Percentiles rank a stretch among this genome's conserved stretches.
Evolutionary conservation across 2,329 filamentous ascomycete genomes (phyloP).

Genomic region (Sclerotinia spermophila): DNA sequence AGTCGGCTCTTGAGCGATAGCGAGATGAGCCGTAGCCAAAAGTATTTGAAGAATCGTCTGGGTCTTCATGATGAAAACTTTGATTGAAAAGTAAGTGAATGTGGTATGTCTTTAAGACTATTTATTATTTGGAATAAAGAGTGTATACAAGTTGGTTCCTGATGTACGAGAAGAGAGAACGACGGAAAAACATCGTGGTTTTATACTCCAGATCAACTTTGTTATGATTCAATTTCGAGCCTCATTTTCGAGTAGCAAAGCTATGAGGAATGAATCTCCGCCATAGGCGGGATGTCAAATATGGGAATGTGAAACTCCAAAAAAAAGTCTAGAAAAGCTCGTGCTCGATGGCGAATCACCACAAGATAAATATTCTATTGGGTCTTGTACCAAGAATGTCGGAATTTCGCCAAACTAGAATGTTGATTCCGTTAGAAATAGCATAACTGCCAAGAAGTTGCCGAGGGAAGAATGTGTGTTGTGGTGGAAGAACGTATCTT

Average conservation of each 20-base stretch:
- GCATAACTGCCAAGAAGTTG: conserved; percentile 5
- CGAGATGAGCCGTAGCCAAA: conserved; percentile 8
- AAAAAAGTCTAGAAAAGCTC: neutral
- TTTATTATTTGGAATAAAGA: conserved; percentile 15
- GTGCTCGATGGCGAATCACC: conserved; percentile 2
- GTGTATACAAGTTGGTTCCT: conserved; percentile 17
- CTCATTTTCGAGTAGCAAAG: neutral
- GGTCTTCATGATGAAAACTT: conserved; percentile 12
- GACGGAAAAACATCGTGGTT: neutral
- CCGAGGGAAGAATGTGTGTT: conserved; percentile 4
- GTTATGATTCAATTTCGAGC: conserved; percentile 2
- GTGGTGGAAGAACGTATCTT: neutral
- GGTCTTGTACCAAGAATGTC: neutral
- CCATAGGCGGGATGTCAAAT: neutral
- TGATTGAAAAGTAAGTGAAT: conserved; percentile 8
- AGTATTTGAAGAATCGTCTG: neutral
- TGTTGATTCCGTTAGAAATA: neutral
- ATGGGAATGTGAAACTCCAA: conserved; percentile 2
- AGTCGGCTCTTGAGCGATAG: neutral
- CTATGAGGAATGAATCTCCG: conserved; percentile 4
- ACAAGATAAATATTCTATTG: neutral
- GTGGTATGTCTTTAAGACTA: conserved; percentile 6
- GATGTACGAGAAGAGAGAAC: neutral
- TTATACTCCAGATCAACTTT: neutral
- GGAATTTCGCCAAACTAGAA: neutral